Conservation (phyloP, 2,329 filamentous ascomycete species). For the Ascosphaera acerosa region DNA sequence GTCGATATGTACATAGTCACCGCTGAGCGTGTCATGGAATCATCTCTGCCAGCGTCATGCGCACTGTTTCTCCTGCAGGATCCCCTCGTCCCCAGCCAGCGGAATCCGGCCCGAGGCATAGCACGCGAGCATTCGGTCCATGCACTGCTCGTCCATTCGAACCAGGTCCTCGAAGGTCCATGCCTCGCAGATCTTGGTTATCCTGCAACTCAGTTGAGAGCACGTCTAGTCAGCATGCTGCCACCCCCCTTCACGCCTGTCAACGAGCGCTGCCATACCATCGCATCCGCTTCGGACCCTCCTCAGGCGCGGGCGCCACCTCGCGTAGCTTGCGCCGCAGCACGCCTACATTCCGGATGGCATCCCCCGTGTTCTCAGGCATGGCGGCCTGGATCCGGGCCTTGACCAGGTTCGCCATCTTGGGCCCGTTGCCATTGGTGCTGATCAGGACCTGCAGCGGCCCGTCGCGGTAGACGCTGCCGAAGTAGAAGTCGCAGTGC, state of each 20-base stretch:
- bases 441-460: constrained; percentile 96
- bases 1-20: too few species aligned
- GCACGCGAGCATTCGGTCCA: constrained; percentile 46
- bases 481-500: constrained; percentile 98
- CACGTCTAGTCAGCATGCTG: too few species aligned
- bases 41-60: too few species aligned
- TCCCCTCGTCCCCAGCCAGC: too few species aligned
- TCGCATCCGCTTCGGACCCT: constrained; percentile 70
- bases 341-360: constrained; percentile 61
- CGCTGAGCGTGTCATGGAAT: too few species aligned
- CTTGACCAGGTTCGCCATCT: constrained; percentile 66
- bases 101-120: constrained; percentile 22
- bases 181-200: constrained; percentile 59
- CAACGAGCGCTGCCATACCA: constrained; percentile 30
- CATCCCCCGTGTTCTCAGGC: constrained; percentile 56
- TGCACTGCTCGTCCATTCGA: constrained; percentile 48
- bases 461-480: constrained; percentile 80
- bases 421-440: constrained; percentile 88
- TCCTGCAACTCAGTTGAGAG: constrained; percentile 27
- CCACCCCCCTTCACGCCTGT: background rate
- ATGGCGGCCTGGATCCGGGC: constrained; percentile 53
- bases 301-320: constrained; percentile 43
- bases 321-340: constrained; percentile 55
- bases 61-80: too few species aligned
- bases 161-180: constrained; percentile 61